Evolutionary conservation across 2,329 filamentous ascomycete species (phyloP), one percentile per base, ranked within the genome.

Genomic region (Beauveria caledonica): DNA sequence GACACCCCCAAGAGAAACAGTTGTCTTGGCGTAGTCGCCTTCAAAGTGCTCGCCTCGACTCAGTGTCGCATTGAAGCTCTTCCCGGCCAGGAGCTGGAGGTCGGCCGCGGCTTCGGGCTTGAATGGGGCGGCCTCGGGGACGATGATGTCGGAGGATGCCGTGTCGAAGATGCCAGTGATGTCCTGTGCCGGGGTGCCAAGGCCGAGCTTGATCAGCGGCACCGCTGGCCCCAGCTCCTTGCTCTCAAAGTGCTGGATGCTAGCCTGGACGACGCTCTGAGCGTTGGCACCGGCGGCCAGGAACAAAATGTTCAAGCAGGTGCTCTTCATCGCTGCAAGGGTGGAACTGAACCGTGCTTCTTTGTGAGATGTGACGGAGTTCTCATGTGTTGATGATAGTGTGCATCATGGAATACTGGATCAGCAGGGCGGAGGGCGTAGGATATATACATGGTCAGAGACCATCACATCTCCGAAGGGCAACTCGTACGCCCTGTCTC

Each of bases 131-230:
- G 49, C 49, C 49, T 52, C 17, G 27, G 49, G 49, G 9, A 52
- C 19, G 13, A 52, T 52, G 27, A 33, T 23, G 27, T 52, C 49
- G 9, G 49, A 52, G 49, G n/a, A 33, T 2, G 10, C 49, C 27
- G 49, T 52, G 23, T 52, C 49, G 27, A 52, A 52, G 49, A 52
- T 52, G 49, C 49, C 49, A 5, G 49, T 52, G 45, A 48, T 48
- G 4, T 45, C 8, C 21, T 54, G 51, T 13, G 51, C 36, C 15
- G 51, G 51, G 1, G 36, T 54, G 21, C 51, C 51, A 3, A 54
- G 25, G 36, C 51, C 36, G 6, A 54, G 17, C 15, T n/a, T 25
- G 11, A 42, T n/a, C 19, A 54, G 19, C 13, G 51, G 51, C 17
- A 42, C 3, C n/a, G 25, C 23, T 5, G 51, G 51, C 13, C 36